A percentile compares a stretch with the other conserved stretches of the same genome.
Evolutionary conservation across 2,329 filamentous ascomycete species (phyloP).

Genomic region (Fusarium papillatum): DNA sequence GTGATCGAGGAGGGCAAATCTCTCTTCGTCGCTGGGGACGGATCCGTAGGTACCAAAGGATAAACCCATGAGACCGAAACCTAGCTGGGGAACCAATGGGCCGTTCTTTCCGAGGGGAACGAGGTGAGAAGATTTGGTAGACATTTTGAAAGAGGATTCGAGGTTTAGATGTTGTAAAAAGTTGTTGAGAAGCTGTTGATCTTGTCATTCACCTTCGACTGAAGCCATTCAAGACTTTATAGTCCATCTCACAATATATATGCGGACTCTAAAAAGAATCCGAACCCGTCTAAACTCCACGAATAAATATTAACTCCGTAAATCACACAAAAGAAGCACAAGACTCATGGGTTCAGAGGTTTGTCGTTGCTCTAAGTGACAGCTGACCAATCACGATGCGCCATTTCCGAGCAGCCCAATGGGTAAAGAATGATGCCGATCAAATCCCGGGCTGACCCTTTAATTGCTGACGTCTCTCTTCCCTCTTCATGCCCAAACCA

Average conservation of each 20-base stretch:
- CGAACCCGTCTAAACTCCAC: neutral
- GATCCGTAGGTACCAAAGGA: conserved; percentile 27
- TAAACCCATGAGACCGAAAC: conserved; percentile 66
- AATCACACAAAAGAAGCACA: neutral
- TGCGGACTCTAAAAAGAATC: neutral
- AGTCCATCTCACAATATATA: neutral
- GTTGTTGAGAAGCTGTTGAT: neutral
- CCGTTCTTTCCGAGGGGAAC: conserved; percentile 61
- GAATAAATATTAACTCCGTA: neutral
- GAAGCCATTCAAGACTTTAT: neutral
- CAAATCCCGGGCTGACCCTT: neutral
- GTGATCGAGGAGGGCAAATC: conserved; percentile 62
- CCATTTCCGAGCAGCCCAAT: conserved; percentile 39
- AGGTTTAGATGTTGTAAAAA: neutral
- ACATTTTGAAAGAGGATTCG: neutral
- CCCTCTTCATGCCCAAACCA: conserved; percentile 8
- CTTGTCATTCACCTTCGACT: neutral
- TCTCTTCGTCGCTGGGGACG: conserved; percentile 58
- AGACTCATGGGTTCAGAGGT: neutral
- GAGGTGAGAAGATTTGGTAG: neutral
- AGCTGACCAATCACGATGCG: conserved; percentile 29
- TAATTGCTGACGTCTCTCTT: neutral
- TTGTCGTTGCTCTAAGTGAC: neutral
- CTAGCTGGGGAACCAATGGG: conserved; percentile 60
- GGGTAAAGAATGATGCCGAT: neutral